Base-by-base conservation (phyloP, 2,329 filamentous ascomycete genomes). In the Colletotrichum euphorbiae region DNA sequence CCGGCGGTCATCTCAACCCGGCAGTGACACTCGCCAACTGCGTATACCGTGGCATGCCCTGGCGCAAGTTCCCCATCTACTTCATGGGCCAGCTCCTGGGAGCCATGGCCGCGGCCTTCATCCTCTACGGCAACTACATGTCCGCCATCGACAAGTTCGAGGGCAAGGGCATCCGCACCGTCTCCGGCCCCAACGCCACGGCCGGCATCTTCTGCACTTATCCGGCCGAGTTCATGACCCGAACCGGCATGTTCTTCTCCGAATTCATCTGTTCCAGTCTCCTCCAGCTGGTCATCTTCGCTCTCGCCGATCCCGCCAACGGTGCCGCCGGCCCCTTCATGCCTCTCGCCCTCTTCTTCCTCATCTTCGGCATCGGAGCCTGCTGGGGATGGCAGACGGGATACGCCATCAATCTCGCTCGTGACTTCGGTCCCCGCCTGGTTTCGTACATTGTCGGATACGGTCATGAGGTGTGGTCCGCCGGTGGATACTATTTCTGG, bases 301-400 rank as follows among this genome's bases (percentile, higher is more conserved):
- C 90, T 0, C 78, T 93, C 56, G 89, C 90, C 63, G 89, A 90
- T 70, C 80, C 80, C 54, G 77, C 77, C 45, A 87, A 87, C 72
- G 81, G 85, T 13, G 88, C 87, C 3, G 87, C 88, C 2, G 87
- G 87, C 0, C 80, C 83, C 1, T 72, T 89, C 24, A 82, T 87
- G 65, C 89, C 90, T 0, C 78, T 93, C 2, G 86, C 82, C 7
- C 78, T 93, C 6, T 91, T 92, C 79, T 92, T 93, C 78, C 80
- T 93, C 54, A 89, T 93, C 70, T 93, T 93, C 74, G 91, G 90
- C 7, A 88, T 93, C 21, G 90, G 90, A 17, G 88, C 89, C 36
- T 91, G 89, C 74, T 93, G 92, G 73, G 91, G 91, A 6, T 93
- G 89, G 89, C 87, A 93, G 76, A 93, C 91, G 1, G 90, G 91